Evolutionary conservation across 2,329 filamentous ascomycete species (phyloP), one percentile per base, ranked within the genome.

Genomic region (Cercospora sesami): DNA sequence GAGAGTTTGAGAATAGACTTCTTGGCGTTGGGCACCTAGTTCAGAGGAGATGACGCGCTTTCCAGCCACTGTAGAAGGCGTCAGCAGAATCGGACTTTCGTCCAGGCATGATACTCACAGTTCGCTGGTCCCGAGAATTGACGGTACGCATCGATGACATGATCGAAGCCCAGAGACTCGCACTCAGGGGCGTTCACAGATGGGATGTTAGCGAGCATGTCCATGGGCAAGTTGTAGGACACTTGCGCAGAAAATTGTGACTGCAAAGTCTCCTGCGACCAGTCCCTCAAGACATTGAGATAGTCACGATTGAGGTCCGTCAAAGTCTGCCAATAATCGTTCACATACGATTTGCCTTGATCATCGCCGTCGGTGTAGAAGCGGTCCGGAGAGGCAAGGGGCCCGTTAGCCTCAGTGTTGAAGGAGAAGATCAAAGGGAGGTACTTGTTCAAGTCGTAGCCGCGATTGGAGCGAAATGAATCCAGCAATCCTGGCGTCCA

Each of bases 51-150:
- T 73, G 33, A 79, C 72, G 10, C 69, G 73, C 61, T 73, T 75
- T 18, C 73, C 74, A 8, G 75, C 68, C 4, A 80, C 66, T 68
- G 23, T 21, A 39, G 42, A 12, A 30, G 1, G 33, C 7, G 18
- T 61, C 18, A 61, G 31, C 33, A 7, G 23, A 8, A n/a, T 36
- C 33, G 16, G 16, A 21, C 31, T 36, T 26, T 33, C 21, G 16
- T 42, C 18, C 30, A 36, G 18, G 59, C 12, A 42, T 61, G 42
- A 28, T 58, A 45, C 66, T 68, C 36, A 68, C 66, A 71, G 58
- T 78, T 75, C 9, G 77, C 76, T 0, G 78, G 75, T 8, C 78
- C 78, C 2, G 74, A 62, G 55, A 77, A 78, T 61, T 80, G 78
- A 3, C 78, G 73, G 60, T 78, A 79, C 1, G 71, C 72, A 62